Evolutionary conservation across 2,329 filamentous ascomycete species (phyloP).

Genomic region (Ascochyta fabae): DNA sequence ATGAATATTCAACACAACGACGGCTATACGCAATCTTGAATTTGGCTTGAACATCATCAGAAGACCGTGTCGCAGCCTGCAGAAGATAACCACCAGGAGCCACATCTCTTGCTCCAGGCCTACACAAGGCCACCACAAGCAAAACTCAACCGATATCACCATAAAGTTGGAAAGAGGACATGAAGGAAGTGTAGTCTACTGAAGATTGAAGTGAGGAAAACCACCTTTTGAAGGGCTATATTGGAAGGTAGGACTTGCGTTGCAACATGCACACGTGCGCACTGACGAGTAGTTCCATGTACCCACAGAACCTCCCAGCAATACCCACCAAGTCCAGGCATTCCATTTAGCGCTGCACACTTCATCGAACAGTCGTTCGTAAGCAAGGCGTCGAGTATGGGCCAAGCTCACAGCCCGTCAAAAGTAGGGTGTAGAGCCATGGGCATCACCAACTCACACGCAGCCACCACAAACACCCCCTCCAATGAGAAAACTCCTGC

Average conservation of each 20-base stretch:
- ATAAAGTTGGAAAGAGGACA: conserved; percentile 28
- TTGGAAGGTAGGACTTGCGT: conserved; percentile 28
- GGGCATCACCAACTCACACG: conserved; percentile 26
- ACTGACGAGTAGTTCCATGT: conserved; percentile 2
- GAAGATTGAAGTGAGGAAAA: conserved; percentile 30
- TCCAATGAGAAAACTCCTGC: conserved; percentile 44
- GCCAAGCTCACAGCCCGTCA: conserved; percentile 10
- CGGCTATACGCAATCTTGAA: not conserved
- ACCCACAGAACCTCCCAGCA: conserved; percentile 20
- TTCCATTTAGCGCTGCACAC: conserved; percentile 13
- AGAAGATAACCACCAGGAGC: not conserved
- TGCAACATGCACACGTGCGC: not conserved
- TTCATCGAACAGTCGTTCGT: conserved; percentile 2
- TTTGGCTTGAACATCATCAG: not conserved
- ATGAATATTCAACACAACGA: not conserved
- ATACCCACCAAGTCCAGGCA: conserved; percentile 30
- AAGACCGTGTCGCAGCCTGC: not conserved
- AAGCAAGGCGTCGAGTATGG: conserved; percentile 11
- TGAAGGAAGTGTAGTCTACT: conserved; percentile 22
- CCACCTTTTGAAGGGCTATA: conserved; percentile 27
- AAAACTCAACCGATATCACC: not conserved
- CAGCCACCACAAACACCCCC: conserved; percentile 34
- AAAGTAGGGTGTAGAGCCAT: conserved; percentile 1
- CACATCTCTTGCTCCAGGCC: not conserved
- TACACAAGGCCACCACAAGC: not conserved